A percentile compares a stretch with the other conserved stretches of the same genome.
These are phyloP conservation scores for Corchorus olitorius DNA, from an alignment of 345 rosid genomes.

Conservation along the genomic window DNA sequence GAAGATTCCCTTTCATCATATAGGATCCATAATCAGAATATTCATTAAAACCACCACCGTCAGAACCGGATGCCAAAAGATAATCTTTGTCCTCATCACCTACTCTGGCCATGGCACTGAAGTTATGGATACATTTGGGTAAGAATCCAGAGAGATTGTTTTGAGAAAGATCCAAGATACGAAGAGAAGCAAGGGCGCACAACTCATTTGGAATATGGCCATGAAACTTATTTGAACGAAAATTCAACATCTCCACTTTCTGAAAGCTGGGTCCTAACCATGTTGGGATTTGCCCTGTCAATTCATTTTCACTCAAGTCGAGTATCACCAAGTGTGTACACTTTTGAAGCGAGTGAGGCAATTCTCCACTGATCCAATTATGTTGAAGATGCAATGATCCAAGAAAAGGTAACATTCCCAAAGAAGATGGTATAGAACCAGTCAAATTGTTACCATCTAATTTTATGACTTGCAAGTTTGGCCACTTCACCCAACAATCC, in stretches of 20 bases:
- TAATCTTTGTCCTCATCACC: not conserved
- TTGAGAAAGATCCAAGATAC: conserved; percentile 44
- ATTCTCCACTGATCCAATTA: conserved; percentile 40
- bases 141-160: conserved; percentile 41
- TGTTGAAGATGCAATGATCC: conserved; percentile 38
- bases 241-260: conserved; percentile 34
- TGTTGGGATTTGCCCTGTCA: conserved; percentile 40
- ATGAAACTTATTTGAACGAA: conserved; percentile 32
- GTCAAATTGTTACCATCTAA: conserved; percentile 42
- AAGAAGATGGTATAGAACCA: conserved; percentile 42
- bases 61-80: too few species aligned
- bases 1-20: conserved; percentile 8
- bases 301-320: conserved; percentile 49
- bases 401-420: conserved; percentile 41
- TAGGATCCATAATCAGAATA: too few species aligned
- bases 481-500: conserved; percentile 40
- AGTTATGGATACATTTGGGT: conserved; percentile 42
- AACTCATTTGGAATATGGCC: conserved; percentile 36
- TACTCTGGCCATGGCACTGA: conserved; percentile 31
- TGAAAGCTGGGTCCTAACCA: conserved; percentile 36
- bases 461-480: conserved; percentile 36
- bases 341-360: conserved; percentile 46
- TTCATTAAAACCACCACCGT: too few species aligned
- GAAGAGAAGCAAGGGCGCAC: conserved; percentile 38
- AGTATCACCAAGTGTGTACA: conserved; percentile 39